These are phyloP conservation scores for Macaranga tanarius DNA, from an alignment of 441 rosid genomes.

Conservation along the genomic window DNA sequence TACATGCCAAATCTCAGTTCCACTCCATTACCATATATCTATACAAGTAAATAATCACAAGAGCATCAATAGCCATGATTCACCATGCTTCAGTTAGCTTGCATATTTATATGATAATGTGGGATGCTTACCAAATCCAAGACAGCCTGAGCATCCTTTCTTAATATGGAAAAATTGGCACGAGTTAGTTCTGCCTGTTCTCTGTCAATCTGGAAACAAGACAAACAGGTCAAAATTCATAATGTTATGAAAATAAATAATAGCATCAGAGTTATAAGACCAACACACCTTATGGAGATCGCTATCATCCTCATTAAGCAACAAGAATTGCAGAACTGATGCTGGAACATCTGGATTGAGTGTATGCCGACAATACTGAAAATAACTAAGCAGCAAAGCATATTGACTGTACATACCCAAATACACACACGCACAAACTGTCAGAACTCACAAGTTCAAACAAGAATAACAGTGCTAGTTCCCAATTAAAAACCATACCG, in stretches of 20 bases:
- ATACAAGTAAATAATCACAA: neutral
- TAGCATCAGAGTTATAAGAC: conserved; percentile 21
- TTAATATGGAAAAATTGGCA: conserved; percentile 76
- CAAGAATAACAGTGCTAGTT: conserved; percentile 16
- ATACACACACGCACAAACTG: neutral
- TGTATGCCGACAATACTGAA: conserved; percentile 94
- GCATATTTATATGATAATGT: neutral
- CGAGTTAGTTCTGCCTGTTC: conserved; percentile 90
- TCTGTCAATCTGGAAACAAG: conserved; percentile 65
- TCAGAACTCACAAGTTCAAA: conserved; percentile 16
- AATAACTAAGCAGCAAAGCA: conserved; percentile 89
- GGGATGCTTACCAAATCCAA: conserved; percentile 73
- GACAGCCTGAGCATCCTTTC: conserved; percentile 88
- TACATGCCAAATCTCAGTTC: conserved; percentile 1
- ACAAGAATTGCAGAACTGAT: conserved; percentile 68
- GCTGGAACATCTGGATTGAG: conserved; percentile 86
- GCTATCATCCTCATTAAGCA: conserved; percentile 79
- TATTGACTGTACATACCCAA: conserved; percentile 60
- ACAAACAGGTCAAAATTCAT: conserved; percentile 15
- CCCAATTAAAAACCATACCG: conserved; percentile 51
- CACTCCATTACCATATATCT: neutral
- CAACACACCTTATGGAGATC: conserved; percentile 71
- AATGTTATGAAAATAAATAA: conserved; percentile 15
- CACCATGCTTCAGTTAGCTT: conserved; percentile 6
- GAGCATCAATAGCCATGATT: neutral